Base-by-base conservation (phyloP, 2,329 filamentous ascomycete genomes). In the Pseudogymnoascus sp. region DNA sequence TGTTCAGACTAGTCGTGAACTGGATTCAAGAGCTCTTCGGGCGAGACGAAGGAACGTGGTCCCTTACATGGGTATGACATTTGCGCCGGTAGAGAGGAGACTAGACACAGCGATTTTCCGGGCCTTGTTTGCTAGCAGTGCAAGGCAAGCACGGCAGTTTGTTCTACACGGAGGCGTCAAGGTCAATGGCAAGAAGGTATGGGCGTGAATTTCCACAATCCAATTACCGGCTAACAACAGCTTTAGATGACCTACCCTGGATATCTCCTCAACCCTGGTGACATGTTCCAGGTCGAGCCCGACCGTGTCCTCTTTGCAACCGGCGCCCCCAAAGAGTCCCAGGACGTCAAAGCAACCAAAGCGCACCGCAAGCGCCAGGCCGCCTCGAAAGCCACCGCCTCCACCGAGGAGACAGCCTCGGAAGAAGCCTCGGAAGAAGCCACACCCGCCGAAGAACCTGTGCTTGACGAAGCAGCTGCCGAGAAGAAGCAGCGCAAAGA, bases 211-310 rank as follows among this genome's bases (percentile, higher is more conserved):
- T 39, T 13, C 33, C 4, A 15, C 62, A 51, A 60, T 12, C 3
- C 36, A 58, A 58, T 58, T 44, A 27, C 36, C 31, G 61, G 62
- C 62, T 62, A 65, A 67, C 62, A 61, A 7, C 29, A 29, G 29
- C 39, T 62, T n/a, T 68, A 96, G 93, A 96, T 97, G 90, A 81
- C 84, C 66, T 90, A 94, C 72, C 92, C 94, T 7, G 89, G 91
- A 62, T 99, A 99, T 75, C 86, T 92, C 67, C 84, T 99, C 39
- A 99, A 99, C 75, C 95, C 94, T 2, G 94, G 94, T 68, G 94
- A 99, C 74, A 91, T 99, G 86, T 99, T 99, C 81, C 91, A 96
- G 74, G 93, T 99, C 69, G 89, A 97, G 17, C 82, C 90, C 36
- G 91, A 96, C 39, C 86, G 88, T 69, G 94, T 99, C 62, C 82